Base-by-base conservation (phyloP, 164 flowering plant genomes). In the Protea cynaroides region DNA sequence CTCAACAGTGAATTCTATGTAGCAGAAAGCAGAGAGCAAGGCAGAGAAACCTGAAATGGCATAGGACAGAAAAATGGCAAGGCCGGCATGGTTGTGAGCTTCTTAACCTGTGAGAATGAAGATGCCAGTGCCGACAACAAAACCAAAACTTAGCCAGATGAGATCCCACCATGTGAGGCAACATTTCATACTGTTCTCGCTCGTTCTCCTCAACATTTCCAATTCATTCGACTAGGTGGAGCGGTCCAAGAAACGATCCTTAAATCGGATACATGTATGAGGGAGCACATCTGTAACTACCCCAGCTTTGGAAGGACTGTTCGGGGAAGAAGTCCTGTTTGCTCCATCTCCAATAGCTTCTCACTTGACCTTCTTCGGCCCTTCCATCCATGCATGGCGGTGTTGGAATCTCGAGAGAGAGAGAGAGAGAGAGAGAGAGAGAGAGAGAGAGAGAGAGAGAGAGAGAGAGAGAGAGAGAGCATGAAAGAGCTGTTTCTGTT, bases 161-260 rank as follows among this genome's bases (percentile, higher is more conserved):
- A 92, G 73, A 69, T 92, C 98, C 93, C 92, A 90, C 96, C 93
- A 88, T 0, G 84, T 83, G 64, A 92, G 82, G 71, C 96, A 92
- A 25, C 64, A 68, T 14, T 67, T 73, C 83, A 92, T 67, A 2
- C 65, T 71, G 67, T 86, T 81, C 67, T 82, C 82, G 70, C 90
- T 85, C 57, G 70, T 74, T 10, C 53, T 69, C 7, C 68, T 72
- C 25, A 79, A 75, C 25, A 64, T 71, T 6, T 77, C 62, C 43
- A 86, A 79, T 77, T 90, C 96, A 53, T 38, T 58, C n/a, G 76
- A 36, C 38, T 86, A 91, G 34, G 84, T 56, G 44, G 98, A 82
- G 23, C 96, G 91, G 66, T 69, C 62, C 17, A 82, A 63, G 19
- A 89, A 65, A 23, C 97, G 89, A 67, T 87, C 84, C 46, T 71